Conservation (phyloP, 352 stramenopile species). For the Phytopythium mirpurense region DNA sequence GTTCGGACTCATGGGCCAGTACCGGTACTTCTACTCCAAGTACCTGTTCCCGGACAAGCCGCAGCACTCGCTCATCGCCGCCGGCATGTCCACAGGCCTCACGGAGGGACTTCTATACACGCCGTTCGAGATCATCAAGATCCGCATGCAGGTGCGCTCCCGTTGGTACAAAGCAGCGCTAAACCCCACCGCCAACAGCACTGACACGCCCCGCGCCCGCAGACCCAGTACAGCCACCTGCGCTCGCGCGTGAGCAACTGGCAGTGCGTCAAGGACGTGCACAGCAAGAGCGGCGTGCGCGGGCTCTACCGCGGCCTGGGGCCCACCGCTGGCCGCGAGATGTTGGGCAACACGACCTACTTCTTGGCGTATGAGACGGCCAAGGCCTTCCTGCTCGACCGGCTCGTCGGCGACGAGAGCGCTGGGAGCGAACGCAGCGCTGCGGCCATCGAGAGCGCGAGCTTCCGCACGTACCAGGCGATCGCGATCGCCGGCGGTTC, state of each 20-base stretch:
- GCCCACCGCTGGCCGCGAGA: conserved; percentile 63
- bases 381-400: conserved; percentile 60
- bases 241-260: conserved; percentile 65
- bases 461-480: conserved; percentile 65
- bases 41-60: conserved; percentile 50
- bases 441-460: conserved; percentile 39
- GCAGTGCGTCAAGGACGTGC: conserved; percentile 66
- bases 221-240: conserved; percentile 52
- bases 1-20: conserved; percentile 73
- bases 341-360: conserved; percentile 83
- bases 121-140: conserved; percentile 72
- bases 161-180: neutral
- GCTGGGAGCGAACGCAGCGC: conserved; percentile 4
- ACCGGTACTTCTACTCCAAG: conserved; percentile 66
- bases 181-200: neutral
- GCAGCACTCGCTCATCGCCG: conserved; percentile 41
- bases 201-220: neutral
- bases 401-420: conserved; percentile 27
- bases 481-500: conserved; percentile 68
- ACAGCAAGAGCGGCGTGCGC: conserved; percentile 44
- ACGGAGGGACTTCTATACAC: conserved; percentile 65
- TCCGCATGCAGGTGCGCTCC: conserved; percentile 46
- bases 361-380: conserved; percentile 78
- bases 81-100: conserved; percentile 52
- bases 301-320: conserved; percentile 76